Conservation (phyloP, 495 filamentous ascomycete species). For the Hypoxylon cercidicola region DNA sequence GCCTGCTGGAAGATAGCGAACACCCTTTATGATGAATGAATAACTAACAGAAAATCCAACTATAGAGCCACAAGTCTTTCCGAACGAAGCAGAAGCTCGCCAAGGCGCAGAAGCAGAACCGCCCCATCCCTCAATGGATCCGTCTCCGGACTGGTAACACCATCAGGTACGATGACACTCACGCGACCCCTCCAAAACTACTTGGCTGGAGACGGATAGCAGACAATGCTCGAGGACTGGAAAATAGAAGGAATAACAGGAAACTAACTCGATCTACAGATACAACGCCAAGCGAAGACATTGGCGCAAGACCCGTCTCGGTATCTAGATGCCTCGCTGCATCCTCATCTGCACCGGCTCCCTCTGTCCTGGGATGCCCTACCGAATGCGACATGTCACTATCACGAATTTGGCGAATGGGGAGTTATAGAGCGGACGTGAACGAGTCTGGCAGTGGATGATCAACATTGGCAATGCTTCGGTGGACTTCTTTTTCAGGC, state of each 20-base stretch:
- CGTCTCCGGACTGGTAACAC: constrained; percentile 97
- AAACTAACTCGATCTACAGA: constrained; percentile 59
- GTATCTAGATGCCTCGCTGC: constrained; percentile 74
- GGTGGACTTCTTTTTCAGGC: constrained; percentile 24
- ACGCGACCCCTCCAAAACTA: constrained; percentile 9
- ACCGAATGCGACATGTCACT: constrained; percentile 37
- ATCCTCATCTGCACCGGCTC: constrained; percentile 46
- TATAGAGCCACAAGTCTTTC: constrained; percentile 98
- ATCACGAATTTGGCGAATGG: constrained; percentile 18
- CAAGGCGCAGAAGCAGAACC: constrained; percentile 99
- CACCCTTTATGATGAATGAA: neutral
- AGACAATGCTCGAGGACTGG: neutral
- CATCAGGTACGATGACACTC: constrained; percentile 78
- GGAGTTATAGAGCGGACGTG: constrained; percentile 19
- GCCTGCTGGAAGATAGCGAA: neutral
- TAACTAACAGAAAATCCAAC: constrained; percentile 33
- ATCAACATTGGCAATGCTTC: constrained; percentile 20
- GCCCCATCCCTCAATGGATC: constrained; percentile 99
- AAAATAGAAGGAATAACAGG: constrained; percentile 7
- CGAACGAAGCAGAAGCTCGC: constrained; percentile 99
- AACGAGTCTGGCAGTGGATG: constrained; percentile 31
- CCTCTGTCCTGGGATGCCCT: constrained; percentile 32
- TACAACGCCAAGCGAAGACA: constrained; percentile 99
- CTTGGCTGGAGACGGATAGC: constrained; percentile 2
- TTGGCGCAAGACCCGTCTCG: constrained; percentile 99